Base-by-base conservation (phyloP, 2,329 filamentous ascomycete genomes). In the Colletotrichum sp. region DNA sequence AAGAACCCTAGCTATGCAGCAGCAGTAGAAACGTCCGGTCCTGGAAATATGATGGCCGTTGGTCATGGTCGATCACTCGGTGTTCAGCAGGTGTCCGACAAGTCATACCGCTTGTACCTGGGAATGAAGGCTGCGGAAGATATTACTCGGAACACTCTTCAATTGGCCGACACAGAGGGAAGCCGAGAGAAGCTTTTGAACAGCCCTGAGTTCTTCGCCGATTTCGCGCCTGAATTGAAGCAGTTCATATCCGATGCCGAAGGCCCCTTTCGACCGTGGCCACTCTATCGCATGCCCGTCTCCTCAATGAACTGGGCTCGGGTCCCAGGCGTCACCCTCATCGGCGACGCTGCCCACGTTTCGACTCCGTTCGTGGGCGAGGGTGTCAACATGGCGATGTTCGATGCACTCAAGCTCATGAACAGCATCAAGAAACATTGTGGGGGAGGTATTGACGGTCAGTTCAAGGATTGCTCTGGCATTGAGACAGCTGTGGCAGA, bases 371-470 rank as follows among this genome's bases (percentile, higher is more conserved):
- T 74, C n/a, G 57, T 65, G 15, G 71, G 71, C 4, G 66, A 74
- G n/a, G 71, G 71, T 8, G 71, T 71, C 15, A 74, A 74, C 6
- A 43, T 71, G 16, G 71, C 71, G 13, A 74, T 74, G 71, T 26
- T 57, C 9, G 67, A 74, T 32, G 67, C 71, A 6, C 57, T 71
- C 30, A 58, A 57, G n/a, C 67, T 74, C 5, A 32, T 58, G 2
- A 32, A 72, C n/a, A 72, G 64, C 12, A 68, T 72, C 36, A 24
- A 28, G 6, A 36, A 36, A 4, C 64, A 68, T 24, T 72, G 64
- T 55, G 9, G 12, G 0, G 15, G 36, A 43, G 16, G 30, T 5
- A 30, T 64, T 18, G 10, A n/a, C 26, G 26, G 34, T 10, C 13
- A 34, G 4, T 16, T 36, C 7, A n/a, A n/a, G n/a, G 34, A 58